A percentile compares a stretch with the other conserved stretches of the same genome.
Conservation (phyloP, 1,139 yeast species). For the Debaryomycetaceae sp. region DNA sequence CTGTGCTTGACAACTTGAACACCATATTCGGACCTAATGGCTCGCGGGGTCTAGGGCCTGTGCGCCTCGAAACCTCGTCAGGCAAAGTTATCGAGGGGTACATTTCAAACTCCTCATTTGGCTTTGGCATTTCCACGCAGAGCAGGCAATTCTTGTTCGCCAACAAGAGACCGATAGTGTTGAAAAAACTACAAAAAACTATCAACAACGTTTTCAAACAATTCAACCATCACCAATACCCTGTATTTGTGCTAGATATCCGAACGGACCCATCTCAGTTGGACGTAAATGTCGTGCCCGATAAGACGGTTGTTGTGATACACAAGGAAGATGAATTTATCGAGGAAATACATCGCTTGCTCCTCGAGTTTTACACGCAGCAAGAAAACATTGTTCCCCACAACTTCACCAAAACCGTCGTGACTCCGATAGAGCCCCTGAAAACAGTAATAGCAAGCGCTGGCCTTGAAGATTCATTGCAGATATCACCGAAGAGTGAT, state of each 20-base stretch:
- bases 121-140: constrained; percentile 49
- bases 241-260: constrained; percentile 60
- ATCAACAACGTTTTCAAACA: constrained; percentile 64
- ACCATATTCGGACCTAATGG: constrained; percentile 64
- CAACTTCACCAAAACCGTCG: constrained; percentile 6
- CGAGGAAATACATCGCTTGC: constrained; percentile 34
- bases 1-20: constrained; percentile 41
- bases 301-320: constrained; percentile 62
- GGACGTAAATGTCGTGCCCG: constrained; percentile 88
- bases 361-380: constrained; percentile 30
- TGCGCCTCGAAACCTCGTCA: constrained; percentile 20
- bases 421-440: no score
- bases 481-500: no score
- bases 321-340: constrained; percentile 53
- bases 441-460: no score
- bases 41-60: constrained; percentile 41
- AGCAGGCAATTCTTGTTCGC: constrained; percentile 71
- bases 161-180: constrained; percentile 63
- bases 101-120: constrained; percentile 68
- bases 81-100: constrained; percentile 39
- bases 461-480: no score
- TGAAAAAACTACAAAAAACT: constrained; percentile 45
- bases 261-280: constrained; percentile 38
- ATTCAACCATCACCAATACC: constrained; percentile 64
- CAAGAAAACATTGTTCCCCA: constrained; percentile 38